These are phyloP conservation scores for Termitomyces sp. DNA, from an alignment of 768 basidiomycete genomes.

Conservation along the genomic window DNA sequence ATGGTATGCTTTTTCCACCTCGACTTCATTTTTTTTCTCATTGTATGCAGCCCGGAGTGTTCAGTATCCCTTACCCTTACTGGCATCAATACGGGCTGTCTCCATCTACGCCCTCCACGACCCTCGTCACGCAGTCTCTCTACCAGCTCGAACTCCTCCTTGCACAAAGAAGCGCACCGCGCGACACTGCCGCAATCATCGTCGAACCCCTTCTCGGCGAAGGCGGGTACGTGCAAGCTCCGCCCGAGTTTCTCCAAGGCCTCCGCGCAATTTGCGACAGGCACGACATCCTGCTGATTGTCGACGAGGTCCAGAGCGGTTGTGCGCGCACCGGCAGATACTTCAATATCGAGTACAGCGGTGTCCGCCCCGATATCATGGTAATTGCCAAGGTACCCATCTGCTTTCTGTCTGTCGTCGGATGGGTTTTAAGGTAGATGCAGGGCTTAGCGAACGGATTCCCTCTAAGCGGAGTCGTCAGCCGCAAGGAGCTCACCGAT, in stretches of 20 bases:
- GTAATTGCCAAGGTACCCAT: slow-evolving; percentile 76
- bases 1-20: slow-evolving; percentile 47
- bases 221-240: slow-evolving; percentile 92
- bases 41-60: slow-evolving; percentile 67
- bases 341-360: slow-evolving; percentile 80
- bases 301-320: slow-evolving; percentile 88
- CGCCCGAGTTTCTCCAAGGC: slow-evolving; percentile 71
- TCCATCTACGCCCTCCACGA: slow-evolving; percentile 45
- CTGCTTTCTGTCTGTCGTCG: neutral
- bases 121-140: slow-evolving; percentile 58
- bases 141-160: slow-evolving; percentile 78
- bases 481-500: slow-evolving; percentile 77
- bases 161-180: slow-evolving; percentile 72
- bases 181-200: slow-evolving; percentile 90
- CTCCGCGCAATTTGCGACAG: slow-evolving; percentile 82
- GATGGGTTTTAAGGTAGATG: neutral
- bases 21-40: neutral
- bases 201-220: slow-evolving; percentile 93
- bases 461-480: slow-evolving; percentile 84
- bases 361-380: slow-evolving; percentile 84
- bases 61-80: slow-evolving; percentile 80
- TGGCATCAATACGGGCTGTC: slow-evolving; percentile 80
- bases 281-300: slow-evolving; percentile 77
- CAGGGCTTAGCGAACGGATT: slow-evolving; percentile 89
- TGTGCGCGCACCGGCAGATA: slow-evolving; percentile 83